Base-by-base conservation (phyloP, 345 rosid genomes). In the Ceriops zippeliana region DNA sequence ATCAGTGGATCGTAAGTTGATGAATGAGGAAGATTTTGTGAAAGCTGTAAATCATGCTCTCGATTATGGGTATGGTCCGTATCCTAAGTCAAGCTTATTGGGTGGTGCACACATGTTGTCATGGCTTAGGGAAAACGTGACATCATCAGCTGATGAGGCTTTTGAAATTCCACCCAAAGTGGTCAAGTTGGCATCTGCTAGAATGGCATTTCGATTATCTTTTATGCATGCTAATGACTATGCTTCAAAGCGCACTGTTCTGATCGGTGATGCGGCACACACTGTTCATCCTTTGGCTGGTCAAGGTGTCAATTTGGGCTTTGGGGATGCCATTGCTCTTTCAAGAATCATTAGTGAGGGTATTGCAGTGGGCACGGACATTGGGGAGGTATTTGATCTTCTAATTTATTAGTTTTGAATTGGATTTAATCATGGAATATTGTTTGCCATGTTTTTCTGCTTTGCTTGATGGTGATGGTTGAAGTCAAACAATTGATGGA, bases 231-330 rank as follows among this genome's bases (percentile, higher is more conserved):
- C 96, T 17, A 84, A 82, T 6, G 65, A 82, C 70, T 91, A 95
- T 67, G 93, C 78, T 20, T 76, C 96, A 9, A 87, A 76, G 61
- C 93, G 82, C 38, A 82, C 86, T 59, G 97, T 81, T 72, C 88
- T 93, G 21, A 61, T 90, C 16, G 98, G 98, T 53, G 99, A 90
- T 83, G 97, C 97, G 11, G 97, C 99, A 52, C 99, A 91, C 62
- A 86, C 97, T 16, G 90, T 95, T 67, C 97, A 91, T 77, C 99
- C 99, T 7, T 80, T 91, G 78, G 99, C 97, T 37, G 99, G 97
- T 70, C 99, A 95, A 80, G 97, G 98, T 70, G 99, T 91, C 27
- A 91, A 95, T 83, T 67, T 95, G 82, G 98, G 98, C 57, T 90
- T 90, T 70, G 93, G 88, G 58, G 98, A 93, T 71, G 95, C 96